A percentile compares a stretch with the other conserved stretches of the same genome.
Evolutionary conservation across 495 filamentous ascomycete genomes (phyloP).

Genomic region (Podospora fimiseda): DNA sequence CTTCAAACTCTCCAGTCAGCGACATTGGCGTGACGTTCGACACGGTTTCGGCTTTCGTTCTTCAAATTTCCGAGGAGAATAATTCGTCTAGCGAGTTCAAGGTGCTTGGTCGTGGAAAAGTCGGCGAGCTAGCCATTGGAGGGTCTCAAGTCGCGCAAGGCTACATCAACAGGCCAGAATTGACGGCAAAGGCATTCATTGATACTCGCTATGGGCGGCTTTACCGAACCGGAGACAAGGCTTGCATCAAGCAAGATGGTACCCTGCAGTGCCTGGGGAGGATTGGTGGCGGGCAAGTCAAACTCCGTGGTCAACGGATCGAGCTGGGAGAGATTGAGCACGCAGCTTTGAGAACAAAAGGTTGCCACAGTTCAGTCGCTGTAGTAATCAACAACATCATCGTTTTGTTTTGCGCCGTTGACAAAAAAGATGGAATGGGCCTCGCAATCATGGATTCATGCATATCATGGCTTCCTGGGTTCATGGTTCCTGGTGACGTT

Average conservation of each 20-base stretch:
- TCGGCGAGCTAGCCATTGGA: constrained; percentile 78
- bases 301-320: constrained; percentile 72
- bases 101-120: constrained; percentile 56
- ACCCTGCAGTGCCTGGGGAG: constrained; percentile 77
- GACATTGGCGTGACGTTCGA: constrained; percentile 68
- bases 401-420: constrained; percentile 60
- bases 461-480: constrained; percentile 62
- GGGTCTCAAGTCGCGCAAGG: constrained; percentile 71
- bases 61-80: constrained; percentile 32
- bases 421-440: constrained; percentile 18
- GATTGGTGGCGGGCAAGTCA: constrained; percentile 71
- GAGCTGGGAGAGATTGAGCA: constrained; percentile 82
- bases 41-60: constrained; percentile 69
- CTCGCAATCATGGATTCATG: constrained; percentile 51
- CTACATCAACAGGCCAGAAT: constrained; percentile 76
- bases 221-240: constrained; percentile 85
- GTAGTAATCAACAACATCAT: constrained; percentile 54
- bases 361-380: constrained; percentile 50
- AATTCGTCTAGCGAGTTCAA: constrained; percentile 26
- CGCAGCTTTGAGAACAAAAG: constrained; percentile 48
- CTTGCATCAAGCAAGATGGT: constrained; percentile 59
- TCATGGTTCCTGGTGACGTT: constrained; percentile 72
- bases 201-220: constrained; percentile 51
- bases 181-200: constrained; percentile 64
- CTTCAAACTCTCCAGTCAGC: constrained; percentile 42